phyloP scores from a whole-genome alignment of 352 stramenopile species.

The Pythium dissimile region DNA sequence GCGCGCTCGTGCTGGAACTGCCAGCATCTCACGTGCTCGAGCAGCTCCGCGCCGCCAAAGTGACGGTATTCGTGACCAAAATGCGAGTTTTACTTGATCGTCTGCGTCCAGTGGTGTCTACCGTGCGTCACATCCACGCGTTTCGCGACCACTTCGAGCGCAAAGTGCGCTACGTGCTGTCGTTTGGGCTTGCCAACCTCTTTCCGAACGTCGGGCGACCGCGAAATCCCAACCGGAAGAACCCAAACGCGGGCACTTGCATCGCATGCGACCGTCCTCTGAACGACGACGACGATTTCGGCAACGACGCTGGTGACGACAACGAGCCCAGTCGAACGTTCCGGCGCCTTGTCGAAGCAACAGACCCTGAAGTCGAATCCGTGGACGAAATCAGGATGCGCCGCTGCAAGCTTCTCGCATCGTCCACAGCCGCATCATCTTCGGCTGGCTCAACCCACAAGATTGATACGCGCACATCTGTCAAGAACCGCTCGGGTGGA shows the following conservation, averaged over 20 bases:
- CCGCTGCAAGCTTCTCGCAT: conserved; percentile 22
- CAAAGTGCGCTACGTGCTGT: conserved; percentile 44
- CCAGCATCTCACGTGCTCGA: conserved; percentile 46
- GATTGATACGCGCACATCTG: conserved; percentile 47
- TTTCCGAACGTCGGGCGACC: conserved; percentile 47
- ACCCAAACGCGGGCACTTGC: conserved; percentile 39
- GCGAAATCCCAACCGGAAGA: conserved; percentile 24
- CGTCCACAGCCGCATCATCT: not conserved
- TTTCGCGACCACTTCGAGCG: conserved; percentile 49
- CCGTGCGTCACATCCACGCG: conserved; percentile 32
- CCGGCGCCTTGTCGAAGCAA: conserved; percentile 5
- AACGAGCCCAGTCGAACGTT: not conserved
- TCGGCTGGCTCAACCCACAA: conserved; percentile 24
- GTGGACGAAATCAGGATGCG: conserved; percentile 35
- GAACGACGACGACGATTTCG: conserved; percentile 32
- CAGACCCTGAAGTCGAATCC: conserved; percentile 15
- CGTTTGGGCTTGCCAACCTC: conserved; percentile 58
- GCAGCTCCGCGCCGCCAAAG: conserved; percentile 43
- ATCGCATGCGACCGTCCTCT: conserved; percentile 64
- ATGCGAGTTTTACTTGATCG: conserved; percentile 47
- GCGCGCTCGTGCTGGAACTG: conserved; percentile 40
- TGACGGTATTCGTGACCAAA: conserved; percentile 32
- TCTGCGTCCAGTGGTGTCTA: conserved; percentile 36
- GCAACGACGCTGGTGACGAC: not conserved
- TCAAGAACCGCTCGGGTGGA: conserved; percentile 41